Conservation (phyloP, 495 filamentous ascomycete species). For the Annulohypoxylon maeteangense region DNA sequence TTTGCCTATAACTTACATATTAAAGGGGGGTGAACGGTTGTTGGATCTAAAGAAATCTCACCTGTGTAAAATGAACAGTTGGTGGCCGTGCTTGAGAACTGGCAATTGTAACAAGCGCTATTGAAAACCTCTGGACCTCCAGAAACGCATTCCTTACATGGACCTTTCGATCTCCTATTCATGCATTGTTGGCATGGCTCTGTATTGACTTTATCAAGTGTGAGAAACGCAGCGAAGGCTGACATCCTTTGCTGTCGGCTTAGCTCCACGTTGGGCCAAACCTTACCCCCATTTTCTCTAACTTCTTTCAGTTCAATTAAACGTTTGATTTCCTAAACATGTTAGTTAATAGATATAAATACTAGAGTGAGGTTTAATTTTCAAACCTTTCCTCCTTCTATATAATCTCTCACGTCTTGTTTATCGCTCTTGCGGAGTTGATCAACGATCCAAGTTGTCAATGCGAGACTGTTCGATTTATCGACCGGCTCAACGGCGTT, state of each 20-base stretch:
- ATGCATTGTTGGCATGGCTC: not conserved
- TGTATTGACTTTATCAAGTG: not conserved
- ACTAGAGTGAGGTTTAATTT: not conserved
- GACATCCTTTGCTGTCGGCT: slow-evolving; percentile 19
- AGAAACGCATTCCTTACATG: slow-evolving; percentile 5
- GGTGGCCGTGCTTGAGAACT: slow-evolving; percentile 16
- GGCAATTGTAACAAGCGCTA: slow-evolving; percentile 16
- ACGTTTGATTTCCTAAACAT: not conserved
- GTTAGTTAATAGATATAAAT: not conserved
- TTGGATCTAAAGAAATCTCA: not conserved
- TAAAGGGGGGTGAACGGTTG: not conserved
- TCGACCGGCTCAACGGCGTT: not conserved
- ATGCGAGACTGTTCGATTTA: not conserved
- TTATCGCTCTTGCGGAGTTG: not conserved
- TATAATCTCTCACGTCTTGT: not conserved
- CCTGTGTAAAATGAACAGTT: slow-evolving; percentile 13
- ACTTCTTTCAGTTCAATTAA: slow-evolving; percentile 4
- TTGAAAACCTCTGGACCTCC: not conserved
- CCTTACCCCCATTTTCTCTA: not conserved
- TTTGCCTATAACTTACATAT: not conserved
- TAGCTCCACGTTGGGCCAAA: not conserved
- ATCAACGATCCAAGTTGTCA: slow-evolving; percentile 3
- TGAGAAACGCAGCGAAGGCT: slow-evolving; percentile 3
- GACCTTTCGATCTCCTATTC: slow-evolving; percentile 4
- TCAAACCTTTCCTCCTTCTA: slow-evolving; percentile 5